Conservation (phyloP, 2,329 filamentous ascomycete species). For the Verticillium nubilum region DNA sequence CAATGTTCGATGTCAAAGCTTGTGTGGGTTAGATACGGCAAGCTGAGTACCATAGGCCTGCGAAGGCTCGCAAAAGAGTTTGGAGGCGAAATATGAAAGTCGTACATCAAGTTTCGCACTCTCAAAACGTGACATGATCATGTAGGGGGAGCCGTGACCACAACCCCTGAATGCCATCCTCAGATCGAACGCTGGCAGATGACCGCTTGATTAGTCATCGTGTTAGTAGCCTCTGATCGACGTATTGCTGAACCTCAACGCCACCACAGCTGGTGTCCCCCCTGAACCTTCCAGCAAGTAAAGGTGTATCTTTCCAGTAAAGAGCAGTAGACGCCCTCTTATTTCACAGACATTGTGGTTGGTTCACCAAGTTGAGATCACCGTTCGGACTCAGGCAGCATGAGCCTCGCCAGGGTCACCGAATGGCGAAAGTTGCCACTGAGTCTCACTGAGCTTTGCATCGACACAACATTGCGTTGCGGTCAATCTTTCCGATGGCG, state of each 20-base stretch:
- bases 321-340: too few species aligned
- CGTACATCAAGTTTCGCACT: too few species aligned
- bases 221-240: neutral
- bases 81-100: neutral
- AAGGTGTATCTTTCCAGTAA: too few species aligned
- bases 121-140: too few species aligned
- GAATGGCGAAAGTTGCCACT: constrained; percentile 88
- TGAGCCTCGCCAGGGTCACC: constrained; percentile 44
- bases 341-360: too few species aligned
- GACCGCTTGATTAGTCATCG: neutral
- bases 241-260: neutral
- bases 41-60: neutral
- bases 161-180: too few species aligned
- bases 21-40: neutral
- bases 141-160: too few species aligned
- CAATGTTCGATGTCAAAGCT: neutral
- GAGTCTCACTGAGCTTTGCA: constrained; percentile 78
- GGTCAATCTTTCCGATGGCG: constrained; percentile 97
- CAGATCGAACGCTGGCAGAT: neutral
- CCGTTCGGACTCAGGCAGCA: constrained; percentile 10
- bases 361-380: too few species aligned
- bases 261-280: neutral
- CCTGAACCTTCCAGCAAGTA: too few species aligned
- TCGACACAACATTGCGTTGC: constrained; percentile 89
- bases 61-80: neutral